Percentiles rank a stretch among this genome's conserved stretches.
Conservation (phyloP, 1,139 yeast genomes). For the Pichia inconspicua region DNA sequence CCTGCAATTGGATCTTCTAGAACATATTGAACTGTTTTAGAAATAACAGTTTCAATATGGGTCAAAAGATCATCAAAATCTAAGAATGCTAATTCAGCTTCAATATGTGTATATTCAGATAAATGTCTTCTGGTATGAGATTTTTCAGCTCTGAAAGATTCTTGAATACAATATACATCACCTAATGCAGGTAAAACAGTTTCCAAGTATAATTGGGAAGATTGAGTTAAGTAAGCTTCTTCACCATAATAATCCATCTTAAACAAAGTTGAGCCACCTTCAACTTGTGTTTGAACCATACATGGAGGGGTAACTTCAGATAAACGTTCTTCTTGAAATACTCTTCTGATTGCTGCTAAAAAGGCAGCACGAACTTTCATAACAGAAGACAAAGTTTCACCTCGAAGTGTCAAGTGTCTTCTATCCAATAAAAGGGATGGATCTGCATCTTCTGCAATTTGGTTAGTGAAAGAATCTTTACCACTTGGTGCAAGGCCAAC, state of each 20-base stretch:
- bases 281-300: slow-evolving; percentile 99
- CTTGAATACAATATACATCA: slow-evolving; percentile 95
- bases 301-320: slow-evolving; percentile 98
- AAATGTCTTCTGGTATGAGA: slow-evolving; percentile 98
- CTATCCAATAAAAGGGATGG: slow-evolving; percentile 88
- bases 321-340: slow-evolving; percentile 66
- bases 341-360: slow-evolving; percentile 65
- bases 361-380: slow-evolving; percentile 90
- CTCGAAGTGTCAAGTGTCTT: slow-evolving; percentile 91
- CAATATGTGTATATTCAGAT: slow-evolving; percentile 94
- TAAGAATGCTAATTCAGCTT: slow-evolving; percentile 85
- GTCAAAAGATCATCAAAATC: slow-evolving; percentile 75
- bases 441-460: slow-evolving; percentile 87
- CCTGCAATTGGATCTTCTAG: slow-evolving; percentile 89
- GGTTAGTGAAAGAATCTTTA: slow-evolving; percentile 90
- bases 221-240: slow-evolving; percentile 93
- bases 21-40: slow-evolving; percentile 63
- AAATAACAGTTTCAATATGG: slow-evolving; percentile 77
- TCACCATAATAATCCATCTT: slow-evolving; percentile 92
- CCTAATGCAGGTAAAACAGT: slow-evolving; percentile 95
- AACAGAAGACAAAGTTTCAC: slow-evolving; percentile 89
- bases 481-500: slow-evolving; percentile 95
- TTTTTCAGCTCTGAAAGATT: slow-evolving; percentile 98
- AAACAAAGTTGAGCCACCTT: slow-evolving; percentile 97
- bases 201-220: slow-evolving; percentile 94